phyloP scores from a whole-genome alignment of 768 basidiomycete genomes.

The Hygrocybe coccinea region DNA sequence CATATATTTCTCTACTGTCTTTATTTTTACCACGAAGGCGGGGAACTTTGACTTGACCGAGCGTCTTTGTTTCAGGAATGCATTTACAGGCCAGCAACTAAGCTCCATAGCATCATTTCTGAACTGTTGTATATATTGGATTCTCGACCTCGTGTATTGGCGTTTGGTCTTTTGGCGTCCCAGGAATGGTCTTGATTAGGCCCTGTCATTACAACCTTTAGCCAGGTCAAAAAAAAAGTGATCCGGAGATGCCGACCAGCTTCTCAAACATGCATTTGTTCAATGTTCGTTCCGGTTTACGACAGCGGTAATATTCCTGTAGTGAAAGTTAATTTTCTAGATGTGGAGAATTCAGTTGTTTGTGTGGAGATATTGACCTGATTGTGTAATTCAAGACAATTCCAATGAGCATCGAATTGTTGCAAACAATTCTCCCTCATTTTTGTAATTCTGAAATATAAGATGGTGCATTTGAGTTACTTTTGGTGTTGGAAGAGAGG shows the following conservation, averaged over 20 bases:
- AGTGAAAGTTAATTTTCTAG: background rate
- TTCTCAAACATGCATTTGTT: conserved; percentile 97
- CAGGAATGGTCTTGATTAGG: conserved; percentile 86
- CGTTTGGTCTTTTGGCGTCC: conserved; percentile 71
- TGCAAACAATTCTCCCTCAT: conserved; percentile 86
- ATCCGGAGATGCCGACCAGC: conserved; percentile 55
- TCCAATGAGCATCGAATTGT: conserved; percentile 90
- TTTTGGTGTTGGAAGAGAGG: background rate
- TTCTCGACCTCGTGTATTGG: conserved; percentile 86
- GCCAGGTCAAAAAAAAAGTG: background rate
- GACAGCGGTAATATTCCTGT: conserved; percentile 86
- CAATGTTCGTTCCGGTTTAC: conserved; percentile 79
- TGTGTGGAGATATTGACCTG: conserved; percentile 54
- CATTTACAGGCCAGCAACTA: background rate
- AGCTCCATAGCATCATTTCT: background rate
- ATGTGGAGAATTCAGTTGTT: background rate
- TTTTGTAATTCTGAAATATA: conserved; percentile 68
- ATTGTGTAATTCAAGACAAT: conserved; percentile 90
- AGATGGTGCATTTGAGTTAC: background rate
- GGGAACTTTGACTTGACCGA: background rate
- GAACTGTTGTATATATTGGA: conserved; percentile 49
- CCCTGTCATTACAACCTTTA: conserved; percentile 49
- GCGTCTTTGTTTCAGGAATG: background rate
- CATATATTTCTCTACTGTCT: too few species aligned
- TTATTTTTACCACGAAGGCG: too few species aligned